A percentile compares a stretch with the other conserved stretches of the same genome.
Conservation (phyloP, 1,284 basidiomycete genomes). For the Vanrija humicola region DNA sequence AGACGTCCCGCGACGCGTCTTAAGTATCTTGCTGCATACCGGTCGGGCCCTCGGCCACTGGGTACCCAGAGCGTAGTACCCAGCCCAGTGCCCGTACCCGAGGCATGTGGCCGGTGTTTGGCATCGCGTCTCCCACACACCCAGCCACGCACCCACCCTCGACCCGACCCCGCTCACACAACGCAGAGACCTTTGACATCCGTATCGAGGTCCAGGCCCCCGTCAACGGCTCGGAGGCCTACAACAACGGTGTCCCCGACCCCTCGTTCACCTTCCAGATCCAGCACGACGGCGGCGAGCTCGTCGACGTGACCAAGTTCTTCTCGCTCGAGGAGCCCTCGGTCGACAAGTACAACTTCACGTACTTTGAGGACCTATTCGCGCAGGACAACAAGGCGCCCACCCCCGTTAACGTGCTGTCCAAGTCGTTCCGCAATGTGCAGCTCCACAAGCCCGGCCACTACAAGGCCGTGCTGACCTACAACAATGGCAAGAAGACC, state of each 20-base stretch:
- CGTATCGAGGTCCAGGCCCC: conserved; percentile 50
- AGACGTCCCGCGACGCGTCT: too few species aligned
- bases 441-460: conserved; percentile 39
- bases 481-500: conserved; percentile 35
- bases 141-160: too few species aligned
- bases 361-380: conserved; percentile 47
- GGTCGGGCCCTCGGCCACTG: too few species aligned
- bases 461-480: conserved; percentile 29
- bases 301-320: conserved; percentile 41
- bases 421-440: conserved; percentile 47
- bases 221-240: conserved; percentile 48
- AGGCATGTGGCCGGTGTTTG: not conserved
- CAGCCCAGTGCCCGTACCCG: too few species aligned
- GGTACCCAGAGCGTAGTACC: too few species aligned
- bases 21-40: too few species aligned
- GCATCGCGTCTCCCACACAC: too few species aligned
- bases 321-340: conserved; percentile 36
- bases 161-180: not conserved
- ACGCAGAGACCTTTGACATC: conserved; percentile 40
- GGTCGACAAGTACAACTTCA: conserved; percentile 39
- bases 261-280: conserved; percentile 43
- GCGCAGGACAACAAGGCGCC: conserved; percentile 36
- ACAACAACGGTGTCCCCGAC: conserved; percentile 44
- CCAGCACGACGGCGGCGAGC: conserved; percentile 30
- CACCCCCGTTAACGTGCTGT: conserved; percentile 47